Percentiles rank a stretch among this genome's conserved stretches.
phyloP scores from a whole-genome alignment of 768 basidiomycete species.

The Tricholoma flavovirens region DNA sequence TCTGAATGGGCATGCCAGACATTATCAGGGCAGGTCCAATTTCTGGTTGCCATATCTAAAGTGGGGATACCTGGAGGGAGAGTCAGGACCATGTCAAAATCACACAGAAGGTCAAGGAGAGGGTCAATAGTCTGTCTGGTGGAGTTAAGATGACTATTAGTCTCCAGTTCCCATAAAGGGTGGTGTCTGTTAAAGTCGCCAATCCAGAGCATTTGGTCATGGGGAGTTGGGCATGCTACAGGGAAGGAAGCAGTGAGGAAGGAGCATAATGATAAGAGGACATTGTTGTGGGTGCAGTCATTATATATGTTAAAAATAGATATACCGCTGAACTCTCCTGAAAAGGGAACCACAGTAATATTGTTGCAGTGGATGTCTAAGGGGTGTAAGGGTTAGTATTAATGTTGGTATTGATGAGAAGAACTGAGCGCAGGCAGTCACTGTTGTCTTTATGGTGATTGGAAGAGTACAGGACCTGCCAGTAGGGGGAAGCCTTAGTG shows the following conservation, averaged over 20 bases:
- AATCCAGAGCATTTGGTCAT: too few relatives aligned
- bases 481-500: slow-evolving; percentile 8
- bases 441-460: background rate
- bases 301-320: slow-evolving; percentile 5
- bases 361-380: background rate
- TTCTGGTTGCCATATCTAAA: too few relatives aligned
- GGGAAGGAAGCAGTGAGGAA: background rate
- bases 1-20: background rate
- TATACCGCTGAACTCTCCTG: background rate
- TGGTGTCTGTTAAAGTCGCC: slow-evolving; percentile 4
- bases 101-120: background rate
- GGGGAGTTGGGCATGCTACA: background rate
- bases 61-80: too few relatives aligned
- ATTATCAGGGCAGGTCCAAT: background rate
- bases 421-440: background rate
- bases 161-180: slow-evolving; percentile 1
- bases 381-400: slow-evolving; percentile 3
- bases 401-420: slow-evolving; percentile 10
- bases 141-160: slow-evolving; percentile 5
- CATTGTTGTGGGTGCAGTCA: too few relatives aligned
- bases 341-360: slow-evolving; percentile 1
- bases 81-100: background rate
- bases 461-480: slow-evolving; percentile 5
- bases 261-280: background rate
- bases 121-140: too few relatives aligned